Conservation (phyloP, 306 rosid genomes). For the Prinsepia uniflora region DNA sequence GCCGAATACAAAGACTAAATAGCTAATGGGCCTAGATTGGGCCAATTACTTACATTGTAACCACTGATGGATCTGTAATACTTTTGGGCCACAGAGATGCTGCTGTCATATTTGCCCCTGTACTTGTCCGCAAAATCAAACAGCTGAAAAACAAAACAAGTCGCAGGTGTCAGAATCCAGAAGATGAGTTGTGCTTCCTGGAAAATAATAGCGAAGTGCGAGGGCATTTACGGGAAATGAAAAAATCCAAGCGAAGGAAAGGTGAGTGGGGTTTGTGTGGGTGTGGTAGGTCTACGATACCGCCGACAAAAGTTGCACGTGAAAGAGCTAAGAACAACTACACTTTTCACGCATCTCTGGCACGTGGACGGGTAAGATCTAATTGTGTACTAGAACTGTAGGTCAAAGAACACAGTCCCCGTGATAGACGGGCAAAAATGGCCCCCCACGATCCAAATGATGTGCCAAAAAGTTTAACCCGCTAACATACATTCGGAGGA, state of each 20-base stretch:
- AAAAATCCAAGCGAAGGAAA: not conserved
- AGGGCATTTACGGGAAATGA: not conserved
- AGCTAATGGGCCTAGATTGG: not conserved
- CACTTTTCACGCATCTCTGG: constrained; percentile 25
- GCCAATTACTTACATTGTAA: constrained; percentile 57
- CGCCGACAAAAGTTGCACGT: constrained; percentile 62
- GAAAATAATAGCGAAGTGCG: not conserved
- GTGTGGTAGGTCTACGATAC: not conserved
- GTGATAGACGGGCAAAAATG: constrained; percentile 19
- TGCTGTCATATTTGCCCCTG: constrained; percentile 92
- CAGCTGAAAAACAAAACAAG: constrained; percentile 42
- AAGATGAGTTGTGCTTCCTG: not conserved
- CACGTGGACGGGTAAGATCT: constrained; percentile 36
- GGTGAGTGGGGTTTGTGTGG: not conserved
- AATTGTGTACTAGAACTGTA: constrained; percentile 18
- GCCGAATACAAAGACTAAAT: not conserved
- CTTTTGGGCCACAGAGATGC: constrained; percentile 73
- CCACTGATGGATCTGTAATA: constrained; percentile 89
- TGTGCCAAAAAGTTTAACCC: constrained; percentile 8
- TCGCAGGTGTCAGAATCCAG: not conserved
- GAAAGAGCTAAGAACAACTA: constrained; percentile 23
- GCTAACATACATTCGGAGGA: not conserved
- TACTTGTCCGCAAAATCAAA: constrained; percentile 90
- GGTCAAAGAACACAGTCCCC: constrained; percentile 13
- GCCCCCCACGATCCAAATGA: constrained; percentile 30